These are phyloP conservation scores for Acacia confusa DNA, from an alignment of 306 rosid species.

Conservation along the genomic window DNA sequence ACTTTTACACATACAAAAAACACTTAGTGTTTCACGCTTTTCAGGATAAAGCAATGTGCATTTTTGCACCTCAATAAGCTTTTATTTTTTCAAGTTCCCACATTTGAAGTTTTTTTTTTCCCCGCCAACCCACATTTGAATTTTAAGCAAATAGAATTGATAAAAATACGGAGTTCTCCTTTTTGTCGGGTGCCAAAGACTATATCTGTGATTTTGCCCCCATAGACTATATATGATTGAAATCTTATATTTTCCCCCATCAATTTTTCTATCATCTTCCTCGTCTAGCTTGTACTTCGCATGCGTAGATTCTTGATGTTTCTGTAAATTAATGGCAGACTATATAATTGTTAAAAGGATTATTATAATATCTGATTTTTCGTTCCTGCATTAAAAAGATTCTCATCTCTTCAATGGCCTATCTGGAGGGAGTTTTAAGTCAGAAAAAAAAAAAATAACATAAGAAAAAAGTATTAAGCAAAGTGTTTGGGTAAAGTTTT, in stretches of 20 bases:
- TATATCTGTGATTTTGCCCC: too few species aligned
- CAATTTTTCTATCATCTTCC: neutral
- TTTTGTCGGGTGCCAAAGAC: neutral
- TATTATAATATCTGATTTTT: constrained; percentile 10
- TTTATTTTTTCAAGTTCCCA: neutral
- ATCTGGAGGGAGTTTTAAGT: too few species aligned
- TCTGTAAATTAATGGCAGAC: neutral
- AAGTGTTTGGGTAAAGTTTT: too few species aligned
- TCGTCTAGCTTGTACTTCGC: neutral
- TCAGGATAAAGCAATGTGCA: too few species aligned
- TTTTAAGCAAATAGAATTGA: neutral
- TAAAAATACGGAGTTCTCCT: neutral
- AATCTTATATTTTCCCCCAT: neutral
- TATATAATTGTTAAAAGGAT: neutral
- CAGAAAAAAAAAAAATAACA: too few species aligned
- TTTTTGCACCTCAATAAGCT: too few species aligned
- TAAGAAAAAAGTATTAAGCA: too few species aligned
- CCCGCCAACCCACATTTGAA: neutral
- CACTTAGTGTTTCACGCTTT: too few species aligned
- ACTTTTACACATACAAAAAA: too few species aligned
- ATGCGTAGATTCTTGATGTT: neutral
- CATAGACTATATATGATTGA: neutral
- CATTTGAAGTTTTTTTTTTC: neutral
- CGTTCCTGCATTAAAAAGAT: neutral
- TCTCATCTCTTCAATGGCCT: neutral